Base-by-base conservation (phyloP, 345 rosid species). In the Populus euphratica region DNA sequence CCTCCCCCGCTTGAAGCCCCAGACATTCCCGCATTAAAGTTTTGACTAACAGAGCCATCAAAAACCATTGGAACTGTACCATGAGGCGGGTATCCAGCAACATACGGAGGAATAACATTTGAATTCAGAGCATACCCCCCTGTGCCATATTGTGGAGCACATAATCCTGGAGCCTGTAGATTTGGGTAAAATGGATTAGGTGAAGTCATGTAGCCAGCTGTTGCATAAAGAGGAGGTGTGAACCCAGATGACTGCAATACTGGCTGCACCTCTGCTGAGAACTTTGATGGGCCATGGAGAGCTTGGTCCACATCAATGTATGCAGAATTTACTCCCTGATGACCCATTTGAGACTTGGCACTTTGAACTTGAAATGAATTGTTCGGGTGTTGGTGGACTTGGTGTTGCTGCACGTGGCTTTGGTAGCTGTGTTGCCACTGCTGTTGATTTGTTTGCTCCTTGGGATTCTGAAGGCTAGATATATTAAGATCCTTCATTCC, bases 31-130 rank as follows among this genome's bases (percentile, higher is more conserved):
- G 84, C 77, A 79, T 68, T 68, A 36, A 79, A 81, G 85, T 85
- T 85, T 43, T 86, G 82, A 79, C 85, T 78, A n/a, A 88, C 79
- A 29, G 91, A 65, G 47, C 86, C 78, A 84, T 90, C 91, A 81
- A 86, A 88, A 29, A 90, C 86, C 90, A 90, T 36, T 68, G 93
- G 86, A 81, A 89, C 69, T 5, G 89, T 83, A 85, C 88, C 88
- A 72, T 89, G 96, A 65, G 96, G 86, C 68, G 96, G 87, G 76
- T 88, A 94, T 75, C 94, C 90, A 78, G 92, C 77, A 85, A 91
- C 80, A 81, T 83, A 88, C 7, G 93, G 92, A 54, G 97, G 92
- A 76, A 82, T 76, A 68, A 85, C 79, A 14, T 90, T 76, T 63
- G 96, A 89, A 74, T 76, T 86, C 69, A 91, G 65, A 69, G 97